These are phyloP conservation scores for Populus euphratica DNA, from an alignment of 345 rosid species.

Conservation along the genomic window DNA sequence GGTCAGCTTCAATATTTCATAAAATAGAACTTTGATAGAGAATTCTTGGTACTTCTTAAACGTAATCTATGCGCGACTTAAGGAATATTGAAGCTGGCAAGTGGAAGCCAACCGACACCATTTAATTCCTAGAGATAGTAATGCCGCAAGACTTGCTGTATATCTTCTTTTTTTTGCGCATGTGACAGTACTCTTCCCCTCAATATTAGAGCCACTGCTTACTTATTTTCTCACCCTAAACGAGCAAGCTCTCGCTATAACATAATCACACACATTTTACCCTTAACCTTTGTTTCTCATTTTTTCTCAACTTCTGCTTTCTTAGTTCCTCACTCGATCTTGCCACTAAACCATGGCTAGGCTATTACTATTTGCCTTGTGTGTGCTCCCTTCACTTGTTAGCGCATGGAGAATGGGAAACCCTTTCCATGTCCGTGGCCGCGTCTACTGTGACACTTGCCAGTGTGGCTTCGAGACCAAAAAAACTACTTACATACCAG, in stretches of 20 bases:
- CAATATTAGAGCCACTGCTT: background rate
- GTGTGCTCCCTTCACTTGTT: slow-evolving; percentile 28
- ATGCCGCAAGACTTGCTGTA: slow-evolving; percentile 4
- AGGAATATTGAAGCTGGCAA: background rate
- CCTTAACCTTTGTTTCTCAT: background rate
- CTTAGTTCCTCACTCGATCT: no score
- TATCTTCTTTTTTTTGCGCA: background rate
- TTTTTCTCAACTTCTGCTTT: background rate
- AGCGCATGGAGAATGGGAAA: background rate
- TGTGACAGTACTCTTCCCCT: slow-evolving; percentile 2
- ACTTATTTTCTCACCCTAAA: no score
- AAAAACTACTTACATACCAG: slow-evolving; percentile 38
- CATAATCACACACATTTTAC: background rate
- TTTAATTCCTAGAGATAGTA: slow-evolving; percentile 3
- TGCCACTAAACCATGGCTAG: slow-evolving; percentile 25
- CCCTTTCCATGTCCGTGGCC: slow-evolving; percentile 47
- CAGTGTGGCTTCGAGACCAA: slow-evolving; percentile 61
- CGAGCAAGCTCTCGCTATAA: background rate
- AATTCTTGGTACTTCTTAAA: background rate
- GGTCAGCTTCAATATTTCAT: slow-evolving; percentile 8
- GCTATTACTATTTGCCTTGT: slow-evolving; percentile 26
- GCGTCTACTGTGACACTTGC: slow-evolving; percentile 70
- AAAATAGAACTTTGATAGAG: background rate
- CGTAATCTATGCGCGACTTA: background rate
- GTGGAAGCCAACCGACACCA: slow-evolving; percentile 9